These are phyloP conservation scores for Vicia sativa DNA, from an alignment of 306 rosid species.

Conservation along the genomic window DNA sequence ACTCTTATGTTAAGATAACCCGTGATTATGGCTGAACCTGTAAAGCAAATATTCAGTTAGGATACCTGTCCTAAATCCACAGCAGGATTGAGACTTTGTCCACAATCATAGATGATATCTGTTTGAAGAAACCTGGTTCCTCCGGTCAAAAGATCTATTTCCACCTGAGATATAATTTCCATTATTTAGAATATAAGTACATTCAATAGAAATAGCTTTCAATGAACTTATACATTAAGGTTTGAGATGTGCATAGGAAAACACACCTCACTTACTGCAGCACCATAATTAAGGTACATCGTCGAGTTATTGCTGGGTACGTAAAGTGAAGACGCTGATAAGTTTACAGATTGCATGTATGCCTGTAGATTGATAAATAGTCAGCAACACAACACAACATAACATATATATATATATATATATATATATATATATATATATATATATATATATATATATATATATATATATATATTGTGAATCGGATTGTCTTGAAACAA, in stretches of 20 bases:
- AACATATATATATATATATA: constrained; percentile 2
- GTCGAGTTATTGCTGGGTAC: constrained; percentile 50
- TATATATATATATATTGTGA: constrained; percentile 4
- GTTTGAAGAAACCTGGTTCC: constrained; percentile 72
- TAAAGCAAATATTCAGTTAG: background rate
- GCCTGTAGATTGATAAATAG: constrained; percentile 63
- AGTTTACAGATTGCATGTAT: constrained; percentile 59
- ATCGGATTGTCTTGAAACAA: too few relatives aligned
- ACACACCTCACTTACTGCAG: constrained; percentile 87
- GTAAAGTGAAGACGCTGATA: constrained; percentile 68
- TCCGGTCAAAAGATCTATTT: constrained; percentile 81
- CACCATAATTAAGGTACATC: constrained; percentile 77
- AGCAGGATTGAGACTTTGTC: constrained; percentile 96
- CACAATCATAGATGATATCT: constrained; percentile 91
- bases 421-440: background rate
- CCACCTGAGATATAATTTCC: constrained; percentile 64
- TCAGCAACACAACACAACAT: constrained; percentile 14
- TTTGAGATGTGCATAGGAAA: constrained; percentile 17
- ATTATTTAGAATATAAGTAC: constrained; percentile 18
- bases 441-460: constrained; percentile 14
- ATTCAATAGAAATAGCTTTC: constrained; percentile 4
- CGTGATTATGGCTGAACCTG: constrained; percentile 20
- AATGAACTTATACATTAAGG: constrained; percentile 19
- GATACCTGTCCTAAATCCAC: constrained; percentile 97
- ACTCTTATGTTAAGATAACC: constrained; percentile 1